phyloP scores from a whole-genome alignment of 2,329 filamentous ascomycete genomes.

The Fusarium beomiforme region DNA sequence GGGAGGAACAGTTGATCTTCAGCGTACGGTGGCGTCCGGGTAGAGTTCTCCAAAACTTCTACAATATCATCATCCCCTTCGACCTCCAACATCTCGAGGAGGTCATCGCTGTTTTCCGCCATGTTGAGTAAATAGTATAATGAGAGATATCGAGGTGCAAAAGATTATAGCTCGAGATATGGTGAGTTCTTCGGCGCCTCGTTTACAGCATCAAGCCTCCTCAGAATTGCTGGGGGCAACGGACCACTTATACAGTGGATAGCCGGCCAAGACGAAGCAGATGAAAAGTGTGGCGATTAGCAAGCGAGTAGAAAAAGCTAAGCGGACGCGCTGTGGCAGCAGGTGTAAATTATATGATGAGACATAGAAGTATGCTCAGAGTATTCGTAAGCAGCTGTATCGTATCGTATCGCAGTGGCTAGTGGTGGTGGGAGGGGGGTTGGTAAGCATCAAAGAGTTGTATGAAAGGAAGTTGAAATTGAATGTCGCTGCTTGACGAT shows the following conservation, averaged over 20 bases:
- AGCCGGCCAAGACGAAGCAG: not conserved
- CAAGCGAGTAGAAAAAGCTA: conserved; percentile 3
- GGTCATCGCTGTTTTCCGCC: conserved; percentile 29
- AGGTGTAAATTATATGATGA: conserved; percentile 3
- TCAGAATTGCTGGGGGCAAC: not conserved
- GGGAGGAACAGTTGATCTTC: conserved; percentile 29
- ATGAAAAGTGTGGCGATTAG: conserved; percentile 27
- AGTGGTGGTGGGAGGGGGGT: not conserved
- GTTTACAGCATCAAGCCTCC: conserved; percentile 15
- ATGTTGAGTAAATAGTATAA: conserved; percentile 16
- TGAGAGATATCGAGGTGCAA: not conserved
- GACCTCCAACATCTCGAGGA: conserved; percentile 33
- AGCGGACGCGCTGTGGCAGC: conserved; percentile 3
- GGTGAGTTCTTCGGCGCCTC: not conserved
- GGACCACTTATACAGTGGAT: conserved; percentile 6
- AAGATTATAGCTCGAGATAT: not conserved
- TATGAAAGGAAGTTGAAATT: conserved; percentile 12
- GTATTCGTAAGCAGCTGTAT: conserved; percentile 5
- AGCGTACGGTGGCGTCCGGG: not conserved
- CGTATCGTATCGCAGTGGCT: not conserved
- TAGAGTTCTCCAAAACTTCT: conserved; percentile 15
- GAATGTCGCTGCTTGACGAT: conserved; percentile 14
- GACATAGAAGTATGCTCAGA: not conserved
- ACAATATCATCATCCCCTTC: conserved; percentile 35
- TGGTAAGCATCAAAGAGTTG: conserved; percentile 9